Evolutionary conservation across 176 grass and related monocot genomes (phyloP).

Genomic region (Neostapfia colusana): DNA sequence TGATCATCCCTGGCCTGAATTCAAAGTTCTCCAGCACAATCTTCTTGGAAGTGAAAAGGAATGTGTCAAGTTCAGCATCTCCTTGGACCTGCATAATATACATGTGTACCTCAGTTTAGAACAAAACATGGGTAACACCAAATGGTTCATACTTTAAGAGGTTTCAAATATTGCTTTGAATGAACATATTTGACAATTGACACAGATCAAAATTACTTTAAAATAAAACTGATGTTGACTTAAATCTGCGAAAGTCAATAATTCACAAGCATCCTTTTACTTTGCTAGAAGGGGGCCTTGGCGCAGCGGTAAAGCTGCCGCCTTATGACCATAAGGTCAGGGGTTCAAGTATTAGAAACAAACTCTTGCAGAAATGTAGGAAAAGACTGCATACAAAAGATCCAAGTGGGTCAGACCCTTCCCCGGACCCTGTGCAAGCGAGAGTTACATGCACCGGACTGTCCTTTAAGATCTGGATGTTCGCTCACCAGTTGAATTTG

Average conservation of each 20-base stretch:
- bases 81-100: conserved; percentile 20
- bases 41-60: conserved; percentile 59
- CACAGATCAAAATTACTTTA: background rate
- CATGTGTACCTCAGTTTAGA: background rate
- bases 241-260: background rate
- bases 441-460: too few relatives aligned
- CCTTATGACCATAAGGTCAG: too few relatives aligned
- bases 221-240: background rate
- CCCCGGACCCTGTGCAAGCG: too few relatives aligned
- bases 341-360: too few relatives aligned
- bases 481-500: conserved; percentile 53
- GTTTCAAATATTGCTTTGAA: background rate
- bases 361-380: too few relatives aligned
- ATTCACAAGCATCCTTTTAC: background rate
- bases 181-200: background rate
- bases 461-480: conserved; percentile 46
- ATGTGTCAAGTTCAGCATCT: conserved; percentile 50
- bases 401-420: too few relatives aligned
- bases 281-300: too few relatives aligned
- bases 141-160: background rate
- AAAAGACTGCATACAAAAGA: too few relatives aligned
- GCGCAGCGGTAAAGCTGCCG: too few relatives aligned
- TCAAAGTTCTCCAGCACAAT: conserved; percentile 54
- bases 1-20: conserved; percentile 57
- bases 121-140: background rate